Evolutionary conservation across 305 asterid species (phyloP), one percentile per base, ranked within the genome.

Genomic region (Fraxinus xanthoxyloides): DNA sequence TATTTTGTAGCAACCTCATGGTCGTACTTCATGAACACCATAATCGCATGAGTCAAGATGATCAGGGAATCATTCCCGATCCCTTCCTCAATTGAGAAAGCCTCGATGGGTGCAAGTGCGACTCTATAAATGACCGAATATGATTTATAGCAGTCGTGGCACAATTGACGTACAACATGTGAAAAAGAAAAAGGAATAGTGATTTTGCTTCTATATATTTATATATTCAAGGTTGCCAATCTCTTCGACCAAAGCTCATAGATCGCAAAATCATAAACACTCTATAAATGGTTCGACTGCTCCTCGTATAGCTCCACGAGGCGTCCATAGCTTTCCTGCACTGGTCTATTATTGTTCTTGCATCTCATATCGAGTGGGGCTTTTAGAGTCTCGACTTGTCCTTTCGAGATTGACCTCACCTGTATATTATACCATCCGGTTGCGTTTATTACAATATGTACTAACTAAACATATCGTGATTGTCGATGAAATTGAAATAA

Each of bases 341-440:
- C 85, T 4, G 97, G 93, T 79, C 97, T 87, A 7, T 95, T 89
- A 48, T 93, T 93, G 78, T 83, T 83, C 93, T 93, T 92, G 92
- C 93, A 90, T 46, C 86, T 78, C 75, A 78, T 65, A 24, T 83
- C 91, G 84, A 93, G 78, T 3, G 94, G 96, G 78, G 90, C 90
- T 86, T 84, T 89, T 3, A 93, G 84, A 3, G 89, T 90, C 81
- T 85, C 83, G 2, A 92, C 90, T 87, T 93, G 97, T 31, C 75
- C 86, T 51, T 81, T 85, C 4, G 93, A 89, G 40, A 93, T 86
- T 12, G 96, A 54, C 72, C 94, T 86, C 84, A 87, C 92, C 97
- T 91, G 72, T 38, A 73, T 5, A 24, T 7, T 28, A 70, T 15
- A 30, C 28, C 28, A 21, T 6, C 10, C 34, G 54, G 7, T 63